phyloP scores from a whole-genome alignment of 108 stramenopile species.

The Bacterosira constricta region DNA sequence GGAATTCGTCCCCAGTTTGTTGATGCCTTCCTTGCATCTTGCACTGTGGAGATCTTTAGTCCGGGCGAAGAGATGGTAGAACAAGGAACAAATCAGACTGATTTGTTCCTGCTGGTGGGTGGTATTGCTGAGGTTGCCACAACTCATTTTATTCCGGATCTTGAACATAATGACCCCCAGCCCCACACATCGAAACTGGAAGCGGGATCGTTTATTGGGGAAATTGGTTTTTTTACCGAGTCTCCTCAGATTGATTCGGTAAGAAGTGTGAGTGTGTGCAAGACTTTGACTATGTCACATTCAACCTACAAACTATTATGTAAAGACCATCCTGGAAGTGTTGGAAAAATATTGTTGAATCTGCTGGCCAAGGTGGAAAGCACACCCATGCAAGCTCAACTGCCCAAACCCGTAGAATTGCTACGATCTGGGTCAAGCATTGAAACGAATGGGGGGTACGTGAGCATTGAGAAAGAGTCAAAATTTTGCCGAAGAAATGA shows the following conservation, averaged over 20 bases:
- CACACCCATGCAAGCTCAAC: conserved; percentile 3
- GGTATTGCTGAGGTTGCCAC: conserved; percentile 41
- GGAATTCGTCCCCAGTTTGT: conserved; percentile 58
- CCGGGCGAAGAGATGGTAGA: conserved; percentile 61
- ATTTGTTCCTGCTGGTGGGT: conserved; percentile 56
- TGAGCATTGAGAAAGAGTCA: not conserved
- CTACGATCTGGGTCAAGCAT: conserved; percentile 50
- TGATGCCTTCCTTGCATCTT: conserved; percentile 57
- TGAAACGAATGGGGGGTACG: conserved; percentile 6
- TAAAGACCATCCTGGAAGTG: conserved; percentile 54
- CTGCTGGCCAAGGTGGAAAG: conserved; percentile 49
- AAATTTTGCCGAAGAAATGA: not conserved
- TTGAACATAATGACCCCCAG: conserved; percentile 3
- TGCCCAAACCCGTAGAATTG: conserved; percentile 34
- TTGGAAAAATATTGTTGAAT: conserved; percentile 56
- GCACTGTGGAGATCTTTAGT: conserved; percentile 59
- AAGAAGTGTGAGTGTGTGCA: conserved; percentile 50
- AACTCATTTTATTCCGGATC: conserved; percentile 2
- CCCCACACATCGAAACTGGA: conserved; percentile 4
- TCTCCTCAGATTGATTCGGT: conserved; percentile 55
- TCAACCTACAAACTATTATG: conserved; percentile 49
- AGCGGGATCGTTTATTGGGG: conserved; percentile 51
- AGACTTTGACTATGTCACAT: conserved; percentile 54
- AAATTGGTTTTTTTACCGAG: conserved; percentile 63
- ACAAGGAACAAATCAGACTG: conserved; percentile 49